Conservation (phyloP, 2,329 filamentous ascomycete genomes). For the Verticillium alfalfae region DNA sequence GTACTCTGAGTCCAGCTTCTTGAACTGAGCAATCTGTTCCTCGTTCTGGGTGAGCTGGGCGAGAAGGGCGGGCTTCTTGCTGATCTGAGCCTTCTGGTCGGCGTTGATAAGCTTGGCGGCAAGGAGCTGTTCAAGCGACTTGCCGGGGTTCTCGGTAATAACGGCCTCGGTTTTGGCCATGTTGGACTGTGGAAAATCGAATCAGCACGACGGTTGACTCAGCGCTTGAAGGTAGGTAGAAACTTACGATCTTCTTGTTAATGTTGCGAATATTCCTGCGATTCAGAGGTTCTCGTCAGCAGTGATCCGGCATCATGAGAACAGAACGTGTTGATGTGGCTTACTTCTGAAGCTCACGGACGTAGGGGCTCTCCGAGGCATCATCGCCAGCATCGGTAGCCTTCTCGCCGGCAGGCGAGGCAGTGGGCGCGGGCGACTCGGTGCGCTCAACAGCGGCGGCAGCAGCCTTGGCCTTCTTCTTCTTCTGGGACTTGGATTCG, state of each 20-base stretch:
- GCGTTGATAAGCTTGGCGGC: slow-evolving; percentile 67
- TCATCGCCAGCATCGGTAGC: slow-evolving; percentile 45
- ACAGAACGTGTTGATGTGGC: slow-evolving; percentile 19
- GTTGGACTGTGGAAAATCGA: slow-evolving; percentile 31
- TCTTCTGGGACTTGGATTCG: slow-evolving; percentile 61
- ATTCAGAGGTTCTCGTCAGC: not conserved
- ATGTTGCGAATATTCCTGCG: slow-evolving; percentile 81
- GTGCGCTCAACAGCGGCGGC: slow-evolving; percentile 49
- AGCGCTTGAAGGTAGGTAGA: not conserved
- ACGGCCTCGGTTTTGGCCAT: slow-evolving; percentile 68
- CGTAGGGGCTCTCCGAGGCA: slow-evolving; percentile 67
- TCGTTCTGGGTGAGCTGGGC: slow-evolving; percentile 64
- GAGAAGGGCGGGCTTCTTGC: slow-evolving; percentile 71
- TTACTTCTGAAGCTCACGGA: slow-evolving; percentile 89
- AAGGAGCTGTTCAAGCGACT: slow-evolving; percentile 69
- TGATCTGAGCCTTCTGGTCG: slow-evolving; percentile 72
- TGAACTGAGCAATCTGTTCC: slow-evolving; percentile 68
- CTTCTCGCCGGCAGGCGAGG: slow-evolving; percentile 31
- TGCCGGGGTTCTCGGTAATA: slow-evolving; percentile 62
- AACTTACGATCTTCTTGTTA: slow-evolving; percentile 86
- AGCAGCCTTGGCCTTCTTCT: slow-evolving; percentile 66
- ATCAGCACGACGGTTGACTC: not conserved
- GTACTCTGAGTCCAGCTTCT: slow-evolving; percentile 71
- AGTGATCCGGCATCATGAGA: slow-evolving; percentile 8
- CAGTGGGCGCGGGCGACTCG: slow-evolving; percentile 49